Evolutionary conservation across 2,329 filamentous ascomycete genomes (phyloP).

Genomic region (Aspergillus sp.): DNA sequence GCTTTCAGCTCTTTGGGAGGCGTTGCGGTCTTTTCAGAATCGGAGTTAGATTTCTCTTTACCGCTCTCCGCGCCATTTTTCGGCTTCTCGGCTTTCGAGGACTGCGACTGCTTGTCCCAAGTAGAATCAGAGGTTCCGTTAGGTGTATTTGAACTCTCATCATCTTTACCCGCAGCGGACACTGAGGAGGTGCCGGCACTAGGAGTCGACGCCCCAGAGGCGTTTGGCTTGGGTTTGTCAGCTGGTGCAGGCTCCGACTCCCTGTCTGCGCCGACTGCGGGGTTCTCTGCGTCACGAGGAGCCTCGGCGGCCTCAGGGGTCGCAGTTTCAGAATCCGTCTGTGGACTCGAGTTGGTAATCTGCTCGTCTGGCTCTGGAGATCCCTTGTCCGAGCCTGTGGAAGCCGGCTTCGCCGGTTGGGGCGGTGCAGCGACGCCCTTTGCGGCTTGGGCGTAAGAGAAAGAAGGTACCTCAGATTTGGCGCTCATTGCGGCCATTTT

Average conservation of each 20-base stretch:
- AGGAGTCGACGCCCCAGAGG: conserved; percentile 43
- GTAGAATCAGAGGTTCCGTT: conserved; percentile 57
- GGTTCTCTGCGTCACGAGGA: conserved; percentile 31
- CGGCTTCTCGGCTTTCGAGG: conserved; percentile 51
- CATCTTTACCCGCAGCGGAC: conserved; percentile 48
- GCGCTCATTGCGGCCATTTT: conserved; percentile 33
- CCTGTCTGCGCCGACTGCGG: conserved; percentile 19
- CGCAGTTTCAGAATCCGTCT: conserved; percentile 21
- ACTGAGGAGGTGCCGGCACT: conserved; percentile 46
- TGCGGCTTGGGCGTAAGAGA: conserved; percentile 93
- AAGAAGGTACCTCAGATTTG: conserved; percentile 34
- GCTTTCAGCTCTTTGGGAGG: conserved; percentile 60
- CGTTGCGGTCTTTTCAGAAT: conserved; percentile 52
- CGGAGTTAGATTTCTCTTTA: conserved; percentile 45
- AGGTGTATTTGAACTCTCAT: conserved; percentile 51
- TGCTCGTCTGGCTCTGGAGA: conserved; percentile 23
- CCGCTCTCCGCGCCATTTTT: conserved; percentile 34
- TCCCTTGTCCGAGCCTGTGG: conserved; percentile 21
- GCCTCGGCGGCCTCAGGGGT: conserved; percentile 42
- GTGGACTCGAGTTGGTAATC: conserved; percentile 17
- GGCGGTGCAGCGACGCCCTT: conserved; percentile 58
- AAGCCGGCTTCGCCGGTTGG: conserved; percentile 33
- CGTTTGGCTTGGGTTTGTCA: conserved; percentile 20
- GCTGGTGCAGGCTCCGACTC: conserved; percentile 24
- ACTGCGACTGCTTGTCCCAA: conserved; percentile 58